These are phyloP conservation scores for Tolypocladium pustulatum DNA, from an alignment of 2,329 filamentous ascomycete genomes.

Conservation along the genomic window DNA sequence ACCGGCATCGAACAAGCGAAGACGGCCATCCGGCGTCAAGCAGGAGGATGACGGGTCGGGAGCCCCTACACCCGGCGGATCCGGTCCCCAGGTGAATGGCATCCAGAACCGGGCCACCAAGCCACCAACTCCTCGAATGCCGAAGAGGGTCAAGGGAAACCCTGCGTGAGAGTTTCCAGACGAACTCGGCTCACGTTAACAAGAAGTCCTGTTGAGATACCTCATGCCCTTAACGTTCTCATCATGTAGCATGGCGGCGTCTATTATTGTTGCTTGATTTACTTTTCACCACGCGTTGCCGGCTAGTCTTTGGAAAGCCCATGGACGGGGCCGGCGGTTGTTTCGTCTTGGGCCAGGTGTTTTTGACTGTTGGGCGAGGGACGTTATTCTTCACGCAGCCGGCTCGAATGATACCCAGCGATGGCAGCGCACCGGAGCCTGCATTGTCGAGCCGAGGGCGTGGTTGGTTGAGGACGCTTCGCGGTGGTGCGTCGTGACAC, in stretches of 20 bases:
- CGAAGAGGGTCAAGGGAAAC: constrained; percentile 43
- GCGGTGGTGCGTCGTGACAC: background rate
- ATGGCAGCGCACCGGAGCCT: constrained; percentile 2
- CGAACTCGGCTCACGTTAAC: background rate
- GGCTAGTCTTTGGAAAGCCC: constrained; percentile 9
- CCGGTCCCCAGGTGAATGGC: constrained; percentile 39
- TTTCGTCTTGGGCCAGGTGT: constrained; percentile 10
- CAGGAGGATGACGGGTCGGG: constrained; percentile 41
- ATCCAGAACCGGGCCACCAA: constrained; percentile 39
- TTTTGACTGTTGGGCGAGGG: background rate
- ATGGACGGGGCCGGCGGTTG: background rate
- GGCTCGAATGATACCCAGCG: constrained; percentile 9
- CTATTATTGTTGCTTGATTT: constrained; percentile 15
- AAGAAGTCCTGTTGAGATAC: background rate
- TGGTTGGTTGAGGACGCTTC: background rate
- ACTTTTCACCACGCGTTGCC: constrained; percentile 10
- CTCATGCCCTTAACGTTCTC: constrained; percentile 17
- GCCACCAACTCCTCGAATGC: constrained; percentile 46
- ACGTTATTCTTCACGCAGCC: background rate
- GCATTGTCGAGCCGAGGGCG: constrained; percentile 1
- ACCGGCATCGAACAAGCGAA: constrained; percentile 48
- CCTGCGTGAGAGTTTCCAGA: constrained; percentile 14
- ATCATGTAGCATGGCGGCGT: constrained; percentile 27
- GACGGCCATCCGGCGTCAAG: constrained; percentile 48
- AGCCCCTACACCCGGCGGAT: constrained; percentile 35